Evolutionary conservation across 2,329 filamentous ascomycete species (phyloP).

Genomic region (Lomentospora prolificans): DNA sequence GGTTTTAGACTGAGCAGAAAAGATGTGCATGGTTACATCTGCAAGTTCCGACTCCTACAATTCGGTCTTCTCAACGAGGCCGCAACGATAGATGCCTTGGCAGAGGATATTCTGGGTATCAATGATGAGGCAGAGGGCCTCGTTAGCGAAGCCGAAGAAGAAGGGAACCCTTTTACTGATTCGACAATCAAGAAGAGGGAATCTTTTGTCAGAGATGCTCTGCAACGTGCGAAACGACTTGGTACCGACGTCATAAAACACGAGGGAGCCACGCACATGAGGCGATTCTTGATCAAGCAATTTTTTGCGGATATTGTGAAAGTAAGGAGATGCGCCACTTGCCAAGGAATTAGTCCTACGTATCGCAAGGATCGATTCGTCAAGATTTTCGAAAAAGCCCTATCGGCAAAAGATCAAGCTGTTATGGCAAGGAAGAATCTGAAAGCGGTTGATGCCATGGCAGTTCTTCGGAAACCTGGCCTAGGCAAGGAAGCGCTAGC

Average conservation of each 20-base stretch:
- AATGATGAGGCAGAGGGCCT: conserved; percentile 29
- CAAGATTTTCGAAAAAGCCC: conserved; percentile 83
- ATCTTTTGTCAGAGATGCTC: conserved; percentile 50
- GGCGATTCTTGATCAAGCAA: conserved; percentile 66
- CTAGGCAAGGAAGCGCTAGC: conserved; percentile 18
- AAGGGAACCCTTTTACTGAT: conserved; percentile 42
- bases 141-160: conserved; percentile 54
- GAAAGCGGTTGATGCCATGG: conserved; percentile 60
- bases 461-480: conserved; percentile 25
- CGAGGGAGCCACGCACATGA: conserved; percentile 69
- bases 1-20: conserved; percentile 70
- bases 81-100: conserved; percentile 43
- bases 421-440: conserved; percentile 64
- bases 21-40: conserved; percentile 68
- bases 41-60: conserved; percentile 77
- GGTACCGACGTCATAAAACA: conserved; percentile 55
- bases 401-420: conserved; percentile 64
- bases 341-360: conserved; percentile 61
- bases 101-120: conserved; percentile 35
- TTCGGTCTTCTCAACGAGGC: conserved; percentile 70
- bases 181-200: conserved; percentile 21
- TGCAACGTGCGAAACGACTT: conserved; percentile 31
- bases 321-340: conserved; percentile 58
- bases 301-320: conserved; percentile 67
- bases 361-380: conserved; percentile 86